Conservation (phyloP, 140 eudicot species). For the Bidens hawaiensis region DNA sequence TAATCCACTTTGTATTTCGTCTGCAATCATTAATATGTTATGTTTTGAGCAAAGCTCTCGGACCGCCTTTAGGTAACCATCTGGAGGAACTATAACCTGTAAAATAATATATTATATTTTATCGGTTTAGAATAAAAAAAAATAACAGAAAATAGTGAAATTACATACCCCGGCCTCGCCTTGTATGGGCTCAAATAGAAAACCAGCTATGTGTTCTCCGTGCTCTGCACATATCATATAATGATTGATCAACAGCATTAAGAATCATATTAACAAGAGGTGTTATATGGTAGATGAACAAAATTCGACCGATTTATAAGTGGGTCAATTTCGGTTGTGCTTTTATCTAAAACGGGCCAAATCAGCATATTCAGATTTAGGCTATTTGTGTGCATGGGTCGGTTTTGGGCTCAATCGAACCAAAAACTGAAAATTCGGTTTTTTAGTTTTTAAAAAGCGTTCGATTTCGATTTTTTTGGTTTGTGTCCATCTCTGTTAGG, state of each 20-base stretch:
- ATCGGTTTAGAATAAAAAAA: too few species aligned
- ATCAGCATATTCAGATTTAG: too few species aligned
- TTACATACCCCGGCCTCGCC: slow-evolving; percentile 97
- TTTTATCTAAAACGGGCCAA: background rate
- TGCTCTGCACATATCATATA: slow-evolving; percentile 47
- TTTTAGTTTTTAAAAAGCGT: too few species aligned
- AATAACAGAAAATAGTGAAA: background rate
- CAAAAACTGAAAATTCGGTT: too few species aligned
- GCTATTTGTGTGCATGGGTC: too few species aligned
- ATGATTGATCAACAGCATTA: background rate
- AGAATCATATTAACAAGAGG: background rate
- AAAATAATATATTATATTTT: too few species aligned
- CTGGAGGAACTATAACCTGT: slow-evolving; percentile 91
- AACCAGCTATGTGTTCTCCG: slow-evolving; percentile 92
- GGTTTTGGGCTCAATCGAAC: too few species aligned
- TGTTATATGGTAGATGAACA: background rate
- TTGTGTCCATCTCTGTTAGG: too few species aligned
- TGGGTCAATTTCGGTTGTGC: background rate
- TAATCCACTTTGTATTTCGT: slow-evolving; percentile 96
- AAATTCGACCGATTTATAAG: background rate
- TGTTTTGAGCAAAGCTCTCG: slow-evolving; percentile 91
- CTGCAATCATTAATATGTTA: slow-evolving; percentile 89
- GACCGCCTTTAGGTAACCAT: slow-evolving; percentile 81
- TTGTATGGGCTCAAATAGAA: slow-evolving; percentile 94
- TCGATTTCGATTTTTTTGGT: too few species aligned